Percentiles rank a stretch among this genome's conserved stretches.
Conservation (phyloP, 352 stramenopile genomes). For the Phytopythium montanum region DNA sequence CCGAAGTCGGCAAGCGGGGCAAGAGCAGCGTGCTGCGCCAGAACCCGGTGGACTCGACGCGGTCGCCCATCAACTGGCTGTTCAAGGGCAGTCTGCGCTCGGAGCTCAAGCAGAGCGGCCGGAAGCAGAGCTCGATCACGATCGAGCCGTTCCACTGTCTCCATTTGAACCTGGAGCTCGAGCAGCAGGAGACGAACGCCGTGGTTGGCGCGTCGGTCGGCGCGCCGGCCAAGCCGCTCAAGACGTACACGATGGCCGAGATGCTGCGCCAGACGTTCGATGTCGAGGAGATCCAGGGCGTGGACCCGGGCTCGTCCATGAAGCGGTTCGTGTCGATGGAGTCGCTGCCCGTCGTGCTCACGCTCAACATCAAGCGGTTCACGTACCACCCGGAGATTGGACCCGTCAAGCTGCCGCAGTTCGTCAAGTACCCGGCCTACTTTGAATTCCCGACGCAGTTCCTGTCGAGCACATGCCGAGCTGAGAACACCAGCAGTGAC, state of each 20-base stretch:
- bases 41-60: conserved; percentile 56
- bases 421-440: conserved; percentile 74
- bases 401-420: conserved; percentile 79
- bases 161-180: conserved; percentile 73
- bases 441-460: conserved; percentile 69
- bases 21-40: conserved; percentile 75
- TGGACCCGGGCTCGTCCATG: conserved; percentile 43
- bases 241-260: conserved; percentile 53
- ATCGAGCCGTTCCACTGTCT: conserved; percentile 87
- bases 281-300: conserved; percentile 69
- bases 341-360: conserved; percentile 71
- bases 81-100: conserved; percentile 81
- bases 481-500: conserved; percentile 28
- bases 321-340: conserved; percentile 75
- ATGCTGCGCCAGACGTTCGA: conserved; percentile 78
- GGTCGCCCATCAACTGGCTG: conserved; percentile 82
- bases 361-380: conserved; percentile 83
- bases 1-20: conserved; percentile 72
- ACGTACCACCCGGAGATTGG: conserved; percentile 79
- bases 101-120: conserved; percentile 67
- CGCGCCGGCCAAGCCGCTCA: conserved; percentile 21
- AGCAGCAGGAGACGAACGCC: conserved; percentile 20
- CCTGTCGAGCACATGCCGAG: conserved; percentile 59
- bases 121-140: conserved; percentile 77
- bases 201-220: conserved; percentile 1